Percentiles rank a stretch among this genome's conserved stretches.
Conservation (phyloP, 768 basidiomycete species). For the Rhizopogon sp. region DNA sequence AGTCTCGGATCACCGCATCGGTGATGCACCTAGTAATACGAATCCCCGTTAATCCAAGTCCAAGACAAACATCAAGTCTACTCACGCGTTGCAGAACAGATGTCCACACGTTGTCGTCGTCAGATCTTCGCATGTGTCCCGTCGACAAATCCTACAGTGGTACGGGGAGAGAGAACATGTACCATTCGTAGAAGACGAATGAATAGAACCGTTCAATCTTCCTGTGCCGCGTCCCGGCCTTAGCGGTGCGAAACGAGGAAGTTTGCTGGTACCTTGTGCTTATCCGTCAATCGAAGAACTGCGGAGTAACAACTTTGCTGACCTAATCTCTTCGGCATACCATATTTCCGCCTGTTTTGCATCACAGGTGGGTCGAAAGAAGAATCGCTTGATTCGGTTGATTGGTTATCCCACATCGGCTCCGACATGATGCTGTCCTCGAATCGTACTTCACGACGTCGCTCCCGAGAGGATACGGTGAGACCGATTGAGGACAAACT, state of each 20-base stretch:
- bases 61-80: slow-evolving; percentile 8
- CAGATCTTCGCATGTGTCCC: slow-evolving; percentile 45
- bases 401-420: slow-evolving; percentile 23
- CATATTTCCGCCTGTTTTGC: slow-evolving; percentile 9
- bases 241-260: slow-evolving; percentile 26
- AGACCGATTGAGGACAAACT: slow-evolving; percentile 27
- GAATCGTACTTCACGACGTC: slow-evolving; percentile 28
- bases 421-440: slow-evolving; percentile 28
- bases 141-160: slow-evolving; percentile 48
- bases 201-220: background rate
- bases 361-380: slow-evolving; percentile 20
- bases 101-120: slow-evolving; percentile 64
- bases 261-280: slow-evolving; percentile 22
- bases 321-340: slow-evolving; percentile 17
- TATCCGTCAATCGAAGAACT: background rate
- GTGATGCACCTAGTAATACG: slow-evolving; percentile 44
- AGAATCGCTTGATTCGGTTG: slow-evolving; percentile 22
- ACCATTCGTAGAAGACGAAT: background rate
- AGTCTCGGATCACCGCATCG: slow-evolving; percentile 38
- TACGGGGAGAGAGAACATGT: slow-evolving; percentile 14
- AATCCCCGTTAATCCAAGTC: background rate
- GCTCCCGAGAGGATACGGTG: slow-evolving; percentile 19
- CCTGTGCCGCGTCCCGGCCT: slow-evolving; percentile 11
- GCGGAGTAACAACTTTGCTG: background rate
- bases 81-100: slow-evolving; percentile 53